Conservation (phyloP, 768 basidiomycete species). For the Lentinus tigrinus region DNA sequence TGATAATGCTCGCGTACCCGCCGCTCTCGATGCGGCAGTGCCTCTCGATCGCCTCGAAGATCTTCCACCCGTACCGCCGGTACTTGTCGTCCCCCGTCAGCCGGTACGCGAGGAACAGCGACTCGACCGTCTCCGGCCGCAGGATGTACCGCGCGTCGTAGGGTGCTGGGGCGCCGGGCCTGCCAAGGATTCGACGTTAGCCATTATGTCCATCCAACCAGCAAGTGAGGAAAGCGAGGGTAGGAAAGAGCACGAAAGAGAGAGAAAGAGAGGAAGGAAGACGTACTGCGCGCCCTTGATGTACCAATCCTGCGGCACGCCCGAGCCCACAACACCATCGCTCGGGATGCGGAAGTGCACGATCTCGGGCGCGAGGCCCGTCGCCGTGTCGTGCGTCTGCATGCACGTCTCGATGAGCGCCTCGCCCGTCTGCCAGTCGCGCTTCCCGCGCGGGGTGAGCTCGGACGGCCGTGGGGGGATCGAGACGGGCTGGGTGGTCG, state of each 20-base stretch:
- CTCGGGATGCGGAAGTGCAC: constrained; percentile 75
- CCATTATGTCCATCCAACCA: too few species aligned
- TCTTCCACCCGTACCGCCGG: constrained; percentile 81
- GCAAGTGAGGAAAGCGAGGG: neutral
- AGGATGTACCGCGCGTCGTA: constrained; percentile 94
- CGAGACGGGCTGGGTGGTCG: constrained; percentile 51
- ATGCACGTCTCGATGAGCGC: constrained; percentile 88
- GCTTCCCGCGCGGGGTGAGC: constrained; percentile 56
- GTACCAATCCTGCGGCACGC: constrained; percentile 76
- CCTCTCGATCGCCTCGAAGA: constrained; percentile 86
- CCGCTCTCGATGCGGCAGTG: constrained; percentile 77
- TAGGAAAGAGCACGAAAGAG: constrained; percentile 11
- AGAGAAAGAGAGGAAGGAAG: neutral
- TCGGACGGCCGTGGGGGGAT: constrained; percentile 66
- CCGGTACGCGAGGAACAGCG: constrained; percentile 89
- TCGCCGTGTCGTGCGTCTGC: constrained; percentile 78
- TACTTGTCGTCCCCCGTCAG: constrained; percentile 82
- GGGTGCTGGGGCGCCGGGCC: constrained; percentile 32
- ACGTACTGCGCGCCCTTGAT: constrained; percentile 77
- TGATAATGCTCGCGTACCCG: constrained; percentile 80
- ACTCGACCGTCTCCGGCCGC: constrained; percentile 94
- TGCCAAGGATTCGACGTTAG: neutral
- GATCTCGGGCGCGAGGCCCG: constrained; percentile 90
- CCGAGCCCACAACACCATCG: constrained; percentile 47
- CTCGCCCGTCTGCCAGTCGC: constrained; percentile 81